Percentiles rank a stretch among this genome's conserved stretches.
These are phyloP conservation scores for Coelastrella sp. DNA, from an alignment of 139 green algal genomes.

Conservation along the genomic window DNA sequence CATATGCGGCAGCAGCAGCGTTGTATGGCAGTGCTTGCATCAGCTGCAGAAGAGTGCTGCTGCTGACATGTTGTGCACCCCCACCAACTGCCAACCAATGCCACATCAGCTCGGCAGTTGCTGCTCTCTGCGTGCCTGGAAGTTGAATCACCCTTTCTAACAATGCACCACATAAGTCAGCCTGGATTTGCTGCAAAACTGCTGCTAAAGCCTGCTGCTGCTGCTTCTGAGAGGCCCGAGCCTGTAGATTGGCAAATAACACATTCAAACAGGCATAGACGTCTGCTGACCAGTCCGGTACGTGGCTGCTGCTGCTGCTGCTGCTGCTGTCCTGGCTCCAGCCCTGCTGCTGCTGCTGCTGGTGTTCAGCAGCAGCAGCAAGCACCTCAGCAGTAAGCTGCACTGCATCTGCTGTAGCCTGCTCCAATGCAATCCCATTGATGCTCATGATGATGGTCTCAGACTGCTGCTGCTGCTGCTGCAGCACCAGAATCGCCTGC, in stretches of 20 bases:
- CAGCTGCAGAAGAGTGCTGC: conserved; percentile 7
- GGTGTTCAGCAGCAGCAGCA: not conserved
- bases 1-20: conserved; percentile 23
- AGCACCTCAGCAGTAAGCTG: not conserved
- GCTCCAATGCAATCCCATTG: not conserved
- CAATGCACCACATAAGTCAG: not conserved
- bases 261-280: not conserved
- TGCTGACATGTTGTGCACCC: not conserved
- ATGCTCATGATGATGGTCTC: too few relatives aligned
- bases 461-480: not conserved
- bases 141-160: conserved; percentile 1
- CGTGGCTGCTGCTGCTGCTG: not conserved
- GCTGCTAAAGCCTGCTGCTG: not conserved
- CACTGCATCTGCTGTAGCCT: not conserved
- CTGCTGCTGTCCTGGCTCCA: not conserved
- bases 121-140: not conserved
- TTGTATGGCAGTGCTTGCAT: conserved; percentile 30
- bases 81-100: not conserved
- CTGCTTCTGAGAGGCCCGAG: not conserved
- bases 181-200: not conserved
- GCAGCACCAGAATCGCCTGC: not conserved
- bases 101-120: conserved; percentile 19
- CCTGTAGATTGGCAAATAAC: not conserved
- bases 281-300: too few relatives aligned
- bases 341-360: not conserved